A percentile compares a stretch with the other conserved stretches of the same genome.
phyloP scores from a whole-genome alignment of 768 basidiomycete species.

The Pleurotus citrinopileatus region DNA sequence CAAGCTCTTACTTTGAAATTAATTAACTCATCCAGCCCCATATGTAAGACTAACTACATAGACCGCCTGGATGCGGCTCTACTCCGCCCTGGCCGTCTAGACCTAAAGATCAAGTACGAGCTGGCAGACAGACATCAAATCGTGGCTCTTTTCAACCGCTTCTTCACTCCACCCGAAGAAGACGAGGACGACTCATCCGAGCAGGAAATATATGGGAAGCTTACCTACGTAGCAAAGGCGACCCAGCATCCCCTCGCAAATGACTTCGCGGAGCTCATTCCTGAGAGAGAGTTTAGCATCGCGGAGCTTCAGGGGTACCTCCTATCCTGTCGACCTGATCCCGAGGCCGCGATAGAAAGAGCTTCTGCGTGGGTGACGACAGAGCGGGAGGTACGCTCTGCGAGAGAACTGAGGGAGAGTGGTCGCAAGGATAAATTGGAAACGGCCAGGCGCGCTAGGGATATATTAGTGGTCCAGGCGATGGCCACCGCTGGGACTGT shows the following conservation, averaged over 20 bases:
- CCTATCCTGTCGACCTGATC: constrained; percentile 23
- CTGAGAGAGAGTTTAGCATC: constrained; percentile 32
- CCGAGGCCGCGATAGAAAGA: constrained; percentile 16
- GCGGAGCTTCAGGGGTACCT: constrained; percentile 46
- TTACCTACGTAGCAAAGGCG: not conserved
- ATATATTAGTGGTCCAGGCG: not conserved
- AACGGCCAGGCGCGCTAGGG: constrained; percentile 20
- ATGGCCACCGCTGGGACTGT: not conserved
- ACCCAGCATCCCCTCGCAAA: constrained; percentile 16
- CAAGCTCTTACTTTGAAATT: not conserved
- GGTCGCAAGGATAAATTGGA: constrained; percentile 19
- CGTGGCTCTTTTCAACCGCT: constrained; percentile 43
- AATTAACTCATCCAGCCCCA: not conserved
- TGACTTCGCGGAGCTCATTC: constrained; percentile 29
- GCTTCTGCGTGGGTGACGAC: constrained; percentile 28
- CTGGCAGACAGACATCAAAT: constrained; percentile 46
- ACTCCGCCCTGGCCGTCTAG: constrained; percentile 55
- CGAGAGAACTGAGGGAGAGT: constrained; percentile 20
- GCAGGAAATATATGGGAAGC: not conserved
- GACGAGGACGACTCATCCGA: not conserved
- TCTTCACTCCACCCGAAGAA: constrained; percentile 29
- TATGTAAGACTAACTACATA: constrained; percentile 47
- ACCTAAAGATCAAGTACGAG: constrained; percentile 49
- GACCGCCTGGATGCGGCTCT: constrained; percentile 54
- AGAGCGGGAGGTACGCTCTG: constrained; percentile 19